Base-by-base conservation (phyloP, 1,139 yeast species). In the Saccharomyces hybrid region DNA sequence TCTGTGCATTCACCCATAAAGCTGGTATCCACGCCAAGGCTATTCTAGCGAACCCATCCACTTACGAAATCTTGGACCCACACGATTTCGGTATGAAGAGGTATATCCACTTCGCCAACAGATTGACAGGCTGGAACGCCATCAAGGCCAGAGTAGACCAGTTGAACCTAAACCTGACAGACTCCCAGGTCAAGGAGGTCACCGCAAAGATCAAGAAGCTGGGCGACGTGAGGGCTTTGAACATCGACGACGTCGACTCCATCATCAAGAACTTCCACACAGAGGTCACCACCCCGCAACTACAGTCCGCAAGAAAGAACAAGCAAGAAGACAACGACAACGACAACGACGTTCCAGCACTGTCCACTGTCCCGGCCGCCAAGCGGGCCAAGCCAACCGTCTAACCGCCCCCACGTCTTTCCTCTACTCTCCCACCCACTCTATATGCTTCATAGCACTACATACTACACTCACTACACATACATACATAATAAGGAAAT, bases 11-110 rank as follows among this genome's bases (percentile, higher is more conserved):
- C 77, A 93, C 99, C 55, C 99, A 93, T 79, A 93, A 93, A 81
- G 99, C 99, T 55, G 99, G 99, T 76, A 91, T 93, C 69, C 99
- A 93, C 72, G 98, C 99, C 68, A 93, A 93, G 81, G 98, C 98
- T 56, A 93, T 93, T 66, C 82, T 93, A 65, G 99, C 99, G 59
- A 93, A 91, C 76, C 99, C 99, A 60, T 88, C 96, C 46, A 93
- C 98, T 42, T 93, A 93, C 73, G 99, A 93, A 78, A 93, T 93
- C 67, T 81, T 93, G 71, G 88, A 87, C 72, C 99, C 99, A 58
- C 77, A 87, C 32, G 98, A 91, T 75, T 91, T 91, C 71, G 97
- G 97, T 72, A 82, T 91, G 73, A 85, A 95, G 51, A 83, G 97
- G 72, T 90, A 91, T 72, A 91, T 93, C 68, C 98, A 93, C 75